A percentile compares a stretch with the other conserved stretches of the same genome.
These are phyloP conservation scores for Leccinum pallidistipes DNA, from an alignment of 1,284 basidiomycete species.

Conservation along the genomic window DNA sequence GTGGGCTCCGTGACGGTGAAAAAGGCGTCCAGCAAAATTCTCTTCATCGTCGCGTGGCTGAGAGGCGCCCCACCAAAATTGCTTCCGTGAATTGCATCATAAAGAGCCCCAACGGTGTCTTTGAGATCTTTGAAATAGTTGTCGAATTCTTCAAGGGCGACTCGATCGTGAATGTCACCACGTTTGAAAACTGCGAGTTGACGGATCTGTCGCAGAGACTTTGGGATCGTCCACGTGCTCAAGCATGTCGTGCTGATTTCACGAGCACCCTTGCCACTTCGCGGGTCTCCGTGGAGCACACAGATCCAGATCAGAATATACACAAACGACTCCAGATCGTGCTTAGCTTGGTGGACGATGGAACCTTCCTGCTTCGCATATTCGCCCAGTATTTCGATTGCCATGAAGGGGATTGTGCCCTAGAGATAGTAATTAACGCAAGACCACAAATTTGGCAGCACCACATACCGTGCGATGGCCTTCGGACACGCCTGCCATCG, in stretches of 20 bases:
- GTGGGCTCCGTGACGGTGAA: neutral
- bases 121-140: neutral
- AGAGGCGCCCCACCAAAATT: neutral
- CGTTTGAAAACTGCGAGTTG: too few species aligned
- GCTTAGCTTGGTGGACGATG: neutral
- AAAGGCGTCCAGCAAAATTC: neutral
- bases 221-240: too few species aligned
- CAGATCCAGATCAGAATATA: neutral
- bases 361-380: neutral
- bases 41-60: neutral
- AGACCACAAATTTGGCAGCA: neutral
- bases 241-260: too few species aligned
- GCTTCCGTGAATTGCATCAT: neutral
- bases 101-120: neutral
- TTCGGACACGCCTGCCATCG: neutral
- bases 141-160: neutral
- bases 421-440: neutral
- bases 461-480: neutral
- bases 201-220: too few species aligned
- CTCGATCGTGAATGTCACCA: neutral
- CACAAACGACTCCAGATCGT: neutral
- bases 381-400: neutral
- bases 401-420: neutral
- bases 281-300: neutral
- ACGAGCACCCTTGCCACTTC: too few species aligned